These are phyloP conservation scores for Saccharomycopsis selenospora DNA, from an alignment of 805 yeast species.

Conservation along the genomic window DNA sequence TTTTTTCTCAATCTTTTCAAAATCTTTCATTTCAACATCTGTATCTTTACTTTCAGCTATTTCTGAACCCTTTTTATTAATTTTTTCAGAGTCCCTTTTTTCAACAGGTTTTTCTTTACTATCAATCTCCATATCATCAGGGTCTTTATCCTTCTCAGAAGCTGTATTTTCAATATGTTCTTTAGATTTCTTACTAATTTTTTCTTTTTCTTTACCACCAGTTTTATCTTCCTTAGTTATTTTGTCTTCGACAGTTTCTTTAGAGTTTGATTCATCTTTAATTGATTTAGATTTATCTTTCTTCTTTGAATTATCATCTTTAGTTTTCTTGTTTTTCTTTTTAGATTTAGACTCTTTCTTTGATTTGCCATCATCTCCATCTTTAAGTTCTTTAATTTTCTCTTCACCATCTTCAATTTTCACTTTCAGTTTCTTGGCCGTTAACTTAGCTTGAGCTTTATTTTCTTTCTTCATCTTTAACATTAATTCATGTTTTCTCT, in stretches of 20 bases:
- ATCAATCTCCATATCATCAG: background rate
- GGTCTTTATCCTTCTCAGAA: background rate
- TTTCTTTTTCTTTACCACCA: background rate
- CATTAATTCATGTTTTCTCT: conserved; percentile 37
- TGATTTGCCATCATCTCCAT: no score
- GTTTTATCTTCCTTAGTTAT: background rate
- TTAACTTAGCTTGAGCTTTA: conserved; percentile 20
- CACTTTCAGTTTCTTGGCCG: background rate
- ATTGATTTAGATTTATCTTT: background rate
- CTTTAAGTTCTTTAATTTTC: background rate
- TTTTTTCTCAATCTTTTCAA: no score
- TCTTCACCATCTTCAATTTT: conserved; percentile 1
- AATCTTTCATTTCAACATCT: no score
- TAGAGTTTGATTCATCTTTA: background rate
- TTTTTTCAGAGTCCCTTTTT: no score
- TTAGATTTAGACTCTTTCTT: no score
- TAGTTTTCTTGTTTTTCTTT: background rate
- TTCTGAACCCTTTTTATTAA: no score
- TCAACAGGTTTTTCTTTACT: background rate
- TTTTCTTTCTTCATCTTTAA: conserved; percentile 28
- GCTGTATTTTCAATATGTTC: no score
- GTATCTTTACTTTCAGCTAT: background rate
- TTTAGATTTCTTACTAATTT: no score
- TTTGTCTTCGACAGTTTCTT: background rate
- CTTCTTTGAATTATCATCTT: background rate